A percentile compares a stretch with the other conserved stretches of the same genome.
These are phyloP conservation scores for Laguncularia racemosa DNA, from an alignment of 345 rosid species.

Conservation along the genomic window DNA sequence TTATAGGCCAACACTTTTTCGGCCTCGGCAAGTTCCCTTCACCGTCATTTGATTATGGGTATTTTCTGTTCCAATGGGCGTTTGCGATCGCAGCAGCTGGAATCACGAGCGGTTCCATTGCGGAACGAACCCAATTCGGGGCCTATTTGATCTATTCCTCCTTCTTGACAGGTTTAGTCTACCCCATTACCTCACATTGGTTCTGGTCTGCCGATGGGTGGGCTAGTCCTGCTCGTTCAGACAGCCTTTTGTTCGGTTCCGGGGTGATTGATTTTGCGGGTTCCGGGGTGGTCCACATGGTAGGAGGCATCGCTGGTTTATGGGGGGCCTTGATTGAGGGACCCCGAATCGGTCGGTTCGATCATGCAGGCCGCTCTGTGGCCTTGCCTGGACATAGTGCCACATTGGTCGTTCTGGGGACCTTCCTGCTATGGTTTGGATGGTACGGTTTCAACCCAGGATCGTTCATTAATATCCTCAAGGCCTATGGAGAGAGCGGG, in stretches of 20 bases:
- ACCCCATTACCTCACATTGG: slow-evolving; percentile 54
- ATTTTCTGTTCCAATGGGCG: slow-evolving; percentile 48
- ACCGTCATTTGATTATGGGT: slow-evolving; percentile 20
- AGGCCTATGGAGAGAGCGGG: slow-evolving; percentile 20
- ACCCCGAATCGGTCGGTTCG: slow-evolving; percentile 50
- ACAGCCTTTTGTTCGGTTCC: slow-evolving; percentile 25
- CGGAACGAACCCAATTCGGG: slow-evolving; percentile 43
- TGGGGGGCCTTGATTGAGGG: slow-evolving; percentile 61
- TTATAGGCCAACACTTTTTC: slow-evolving; percentile 45
- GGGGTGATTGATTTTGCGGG: slow-evolving; percentile 62
- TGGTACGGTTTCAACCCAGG: slow-evolving; percentile 64
- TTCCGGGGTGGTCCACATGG: slow-evolving; percentile 57
- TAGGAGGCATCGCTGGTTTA: slow-evolving; percentile 49
- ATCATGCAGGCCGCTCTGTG: slow-evolving; percentile 18
- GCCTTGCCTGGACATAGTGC: slow-evolving; percentile 52
- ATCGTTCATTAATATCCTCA: slow-evolving; percentile 31
- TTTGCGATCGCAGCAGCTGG: slow-evolving; percentile 58
- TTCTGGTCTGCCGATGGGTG: slow-evolving; percentile 53
- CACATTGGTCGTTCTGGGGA: slow-evolving; percentile 47
- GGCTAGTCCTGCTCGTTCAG: slow-evolving; percentile 29
- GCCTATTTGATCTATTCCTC: slow-evolving; percentile 45
- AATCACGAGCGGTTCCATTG: slow-evolving; percentile 57
- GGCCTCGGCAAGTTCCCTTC: slow-evolving; percentile 32
- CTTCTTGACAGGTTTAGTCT: slow-evolving; percentile 46
- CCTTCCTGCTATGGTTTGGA: slow-evolving; percentile 53